These are phyloP conservation scores for Vachellia pachyceras DNA, from an alignment of 306 rosid species.

Conservation along the genomic window DNA sequence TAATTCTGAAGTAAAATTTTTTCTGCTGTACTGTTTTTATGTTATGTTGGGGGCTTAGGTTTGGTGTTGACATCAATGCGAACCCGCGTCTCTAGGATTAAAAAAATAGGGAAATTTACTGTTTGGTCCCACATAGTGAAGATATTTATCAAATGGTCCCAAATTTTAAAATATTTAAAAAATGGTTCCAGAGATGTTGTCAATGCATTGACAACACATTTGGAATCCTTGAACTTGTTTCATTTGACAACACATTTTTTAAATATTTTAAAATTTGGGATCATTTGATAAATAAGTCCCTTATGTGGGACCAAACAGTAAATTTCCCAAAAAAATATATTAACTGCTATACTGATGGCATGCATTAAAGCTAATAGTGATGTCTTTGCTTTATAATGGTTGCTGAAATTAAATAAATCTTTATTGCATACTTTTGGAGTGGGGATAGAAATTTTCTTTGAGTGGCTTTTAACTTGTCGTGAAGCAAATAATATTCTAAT, in stretches of 20 bases:
- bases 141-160: too few species aligned
- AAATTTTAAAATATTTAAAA: too few species aligned
- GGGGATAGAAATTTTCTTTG: conserved; percentile 6
- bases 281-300: too few species aligned
- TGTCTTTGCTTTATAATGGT: conserved; percentile 20
- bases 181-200: too few species aligned
- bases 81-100: conserved; percentile 29
- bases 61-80: conserved; percentile 23
- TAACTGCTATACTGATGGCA: conserved; percentile 9
- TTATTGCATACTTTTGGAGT: conserved; percentile 25
- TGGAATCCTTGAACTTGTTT: too few species aligned
- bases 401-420: conserved; percentile 24
- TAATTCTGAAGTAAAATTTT: conserved; percentile 25
- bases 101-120: too few species aligned
- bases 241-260: too few species aligned
- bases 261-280: too few species aligned
- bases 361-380: background rate
- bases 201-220: too few species aligned
- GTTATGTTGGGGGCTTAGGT: conserved; percentile 22
- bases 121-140: too few species aligned
- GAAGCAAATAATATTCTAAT: conserved; percentile 4
- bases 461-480: conserved; percentile 15
- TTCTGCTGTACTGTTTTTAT: conserved; percentile 19
- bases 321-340: too few species aligned
- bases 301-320: too few species aligned